These are phyloP conservation scores for Uncinocarpus reesii DNA, from an alignment of 2,329 filamentous ascomycete genomes.

Conservation along the genomic window DNA sequence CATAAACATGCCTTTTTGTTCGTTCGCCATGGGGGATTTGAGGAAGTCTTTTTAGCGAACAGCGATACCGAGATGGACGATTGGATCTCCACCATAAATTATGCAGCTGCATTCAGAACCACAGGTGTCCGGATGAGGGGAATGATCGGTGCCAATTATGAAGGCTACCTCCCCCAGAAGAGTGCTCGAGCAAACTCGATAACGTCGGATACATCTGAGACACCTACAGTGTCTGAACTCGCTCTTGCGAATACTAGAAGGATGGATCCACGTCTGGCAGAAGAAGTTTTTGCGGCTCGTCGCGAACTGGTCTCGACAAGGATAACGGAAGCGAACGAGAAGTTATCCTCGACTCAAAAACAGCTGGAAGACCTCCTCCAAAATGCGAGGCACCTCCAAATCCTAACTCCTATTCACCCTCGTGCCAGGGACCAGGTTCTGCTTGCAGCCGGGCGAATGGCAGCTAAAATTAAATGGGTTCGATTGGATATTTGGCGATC, in stretches of 20 bases:
- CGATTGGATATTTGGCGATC: conserved; percentile 86
- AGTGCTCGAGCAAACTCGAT: conserved; percentile 58
- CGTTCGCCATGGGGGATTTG: conserved; percentile 71
- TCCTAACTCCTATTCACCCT: conserved; percentile 82
- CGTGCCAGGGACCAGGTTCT: conserved; percentile 79
- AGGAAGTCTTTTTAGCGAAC: conserved; percentile 85
- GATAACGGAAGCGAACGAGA: conserved; percentile 72
- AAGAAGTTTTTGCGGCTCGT: conserved; percentile 74
- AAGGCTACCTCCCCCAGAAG: conserved; percentile 56
- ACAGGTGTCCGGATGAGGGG: conserved; percentile 85
- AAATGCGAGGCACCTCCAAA: conserved; percentile 80
- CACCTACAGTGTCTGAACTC: conserved; percentile 54
- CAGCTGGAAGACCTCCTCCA: conserved; percentile 73
- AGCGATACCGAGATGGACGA: conserved; percentile 89
- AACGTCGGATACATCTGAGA: conserved; percentile 42
- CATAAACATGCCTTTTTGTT: conserved; percentile 94
- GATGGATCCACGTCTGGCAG: conserved; percentile 71
- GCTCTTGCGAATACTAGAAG: conserved; percentile 65
- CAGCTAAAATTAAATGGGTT: conserved; percentile 87
- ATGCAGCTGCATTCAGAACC: conserved; percentile 85
- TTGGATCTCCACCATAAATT: conserved; percentile 93
- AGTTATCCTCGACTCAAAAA: conserved; percentile 60
- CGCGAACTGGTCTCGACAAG: conserved; percentile 73
- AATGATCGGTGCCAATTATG: conserved; percentile 72
- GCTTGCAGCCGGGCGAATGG: conserved; percentile 70